Conservation (phyloP, 202 grass and related monocot species). For the Zoysia matrella region DNA sequence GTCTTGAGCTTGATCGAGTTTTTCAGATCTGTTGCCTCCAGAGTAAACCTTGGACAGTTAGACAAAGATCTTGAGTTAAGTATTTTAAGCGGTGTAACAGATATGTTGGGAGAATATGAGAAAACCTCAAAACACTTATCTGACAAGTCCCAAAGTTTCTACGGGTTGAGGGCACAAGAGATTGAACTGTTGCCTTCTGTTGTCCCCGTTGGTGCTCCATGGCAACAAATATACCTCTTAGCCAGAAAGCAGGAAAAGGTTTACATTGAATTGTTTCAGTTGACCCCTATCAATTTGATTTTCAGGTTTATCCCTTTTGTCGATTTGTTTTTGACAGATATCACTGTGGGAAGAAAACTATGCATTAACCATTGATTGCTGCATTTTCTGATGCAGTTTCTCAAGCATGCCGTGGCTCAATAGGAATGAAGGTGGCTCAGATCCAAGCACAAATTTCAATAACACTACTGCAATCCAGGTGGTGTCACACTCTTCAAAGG, state of each 20-base stretch:
- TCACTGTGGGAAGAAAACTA: constrained; percentile 16
- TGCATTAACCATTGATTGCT: constrained; percentile 41
- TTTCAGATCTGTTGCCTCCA: constrained; percentile 78
- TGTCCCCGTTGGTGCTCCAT: constrained; percentile 87
- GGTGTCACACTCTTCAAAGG: neutral
- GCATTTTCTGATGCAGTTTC: constrained; percentile 72
- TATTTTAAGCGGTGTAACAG: constrained; percentile 54
- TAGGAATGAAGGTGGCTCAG: constrained; percentile 75
- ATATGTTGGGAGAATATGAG: constrained; percentile 51
- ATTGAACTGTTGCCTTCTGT: constrained; percentile 79
- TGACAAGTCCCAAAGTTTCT: constrained; percentile 50
- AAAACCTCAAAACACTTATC: constrained; percentile 45
- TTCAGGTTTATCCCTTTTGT: constrained; percentile 81
- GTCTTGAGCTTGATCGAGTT: constrained; percentile 90
- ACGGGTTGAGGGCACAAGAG: constrained; percentile 32
- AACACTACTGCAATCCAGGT: constrained; percentile 88
- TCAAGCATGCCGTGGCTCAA: constrained; percentile 89
- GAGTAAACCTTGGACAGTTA: constrained; percentile 66
- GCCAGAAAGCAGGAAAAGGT: constrained; percentile 91
- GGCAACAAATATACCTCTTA: constrained; percentile 95
- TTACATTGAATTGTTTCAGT: constrained; percentile 86
- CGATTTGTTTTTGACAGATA: constrained; percentile 38
- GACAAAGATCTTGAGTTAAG: constrained; percentile 67
- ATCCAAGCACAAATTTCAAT: constrained; percentile 63
- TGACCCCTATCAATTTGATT: constrained; percentile 75